Conservation (phyloP, 495 filamentous ascomycete genomes). For the Neurospora terricola region DNA sequence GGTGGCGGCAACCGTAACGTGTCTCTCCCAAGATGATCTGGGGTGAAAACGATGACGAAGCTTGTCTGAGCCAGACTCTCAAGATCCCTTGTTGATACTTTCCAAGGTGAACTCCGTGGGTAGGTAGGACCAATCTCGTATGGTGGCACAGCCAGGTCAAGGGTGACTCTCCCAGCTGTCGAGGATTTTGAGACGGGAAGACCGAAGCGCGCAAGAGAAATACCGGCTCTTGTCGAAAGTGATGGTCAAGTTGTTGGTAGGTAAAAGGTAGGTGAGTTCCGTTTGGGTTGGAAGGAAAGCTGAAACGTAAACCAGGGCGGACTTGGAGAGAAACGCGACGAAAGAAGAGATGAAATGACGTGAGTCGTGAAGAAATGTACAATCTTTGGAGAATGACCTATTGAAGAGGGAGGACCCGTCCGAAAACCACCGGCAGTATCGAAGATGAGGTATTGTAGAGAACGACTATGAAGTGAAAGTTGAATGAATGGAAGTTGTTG, state of each 20-base stretch:
- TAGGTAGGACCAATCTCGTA: slow-evolving; percentile 16
- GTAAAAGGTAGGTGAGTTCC: neutral
- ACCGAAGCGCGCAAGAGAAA: neutral
- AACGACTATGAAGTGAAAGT: neutral
- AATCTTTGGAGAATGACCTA: neutral
- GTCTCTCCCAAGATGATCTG: neutral
- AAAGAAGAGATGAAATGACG: neutral
- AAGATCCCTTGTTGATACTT: slow-evolving; percentile 2
- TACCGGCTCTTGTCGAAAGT: neutral
- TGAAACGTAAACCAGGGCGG: neutral
- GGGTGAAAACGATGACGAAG: neutral
- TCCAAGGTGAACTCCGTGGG: neutral
- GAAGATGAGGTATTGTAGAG: neutral
- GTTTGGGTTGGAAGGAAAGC: neutral
- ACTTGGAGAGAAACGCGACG: neutral
- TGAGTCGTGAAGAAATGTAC: neutral
- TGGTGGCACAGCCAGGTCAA: slow-evolving; percentile 7
- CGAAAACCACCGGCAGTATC: neutral
- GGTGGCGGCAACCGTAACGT: neutral
- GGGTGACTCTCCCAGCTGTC: neutral
- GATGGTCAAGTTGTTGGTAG: neutral
- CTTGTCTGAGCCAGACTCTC: neutral
- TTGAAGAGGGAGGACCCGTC: neutral
- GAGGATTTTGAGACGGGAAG: neutral
- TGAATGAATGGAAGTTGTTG: neutral